These are phyloP conservation scores for Suillus plorans DNA, from an alignment of 768 basidiomycete species.

Conservation along the genomic window DNA sequence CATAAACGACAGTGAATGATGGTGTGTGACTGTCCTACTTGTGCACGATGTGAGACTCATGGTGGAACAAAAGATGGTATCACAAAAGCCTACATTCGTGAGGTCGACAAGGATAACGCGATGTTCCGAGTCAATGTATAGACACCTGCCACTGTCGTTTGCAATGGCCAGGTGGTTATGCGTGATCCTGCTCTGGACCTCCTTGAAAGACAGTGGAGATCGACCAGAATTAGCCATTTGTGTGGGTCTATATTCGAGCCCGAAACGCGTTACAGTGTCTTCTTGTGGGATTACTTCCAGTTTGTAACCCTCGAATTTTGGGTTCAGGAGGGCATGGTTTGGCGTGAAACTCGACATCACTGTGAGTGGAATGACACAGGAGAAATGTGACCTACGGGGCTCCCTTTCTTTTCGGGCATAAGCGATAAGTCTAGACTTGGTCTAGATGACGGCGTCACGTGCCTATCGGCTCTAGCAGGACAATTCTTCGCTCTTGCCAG, in stretches of 20 bases:
- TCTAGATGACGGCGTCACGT: neutral
- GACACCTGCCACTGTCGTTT: constrained; percentile 42
- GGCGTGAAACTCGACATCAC: constrained; percentile 41
- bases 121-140: constrained; percentile 68
- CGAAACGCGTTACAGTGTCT: constrained; percentile 49
- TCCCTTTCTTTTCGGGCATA: neutral
- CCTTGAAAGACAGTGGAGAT: constrained; percentile 69
- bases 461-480: neutral
- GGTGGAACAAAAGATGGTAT: neutral
- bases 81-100: constrained; percentile 48
- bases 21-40: constrained; percentile 55
- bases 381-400: neutral
- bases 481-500: neutral
- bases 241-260: constrained; percentile 45
- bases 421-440: neutral
- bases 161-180: constrained; percentile 76
- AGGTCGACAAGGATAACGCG: constrained; percentile 61
- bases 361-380: neutral
- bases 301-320: constrained; percentile 85
- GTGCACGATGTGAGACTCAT: constrained; percentile 11
- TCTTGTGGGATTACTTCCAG: constrained; percentile 62
- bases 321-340: constrained; percentile 62
- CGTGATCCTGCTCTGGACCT: constrained; percentile 80
- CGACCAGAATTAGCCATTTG: constrained; percentile 58
- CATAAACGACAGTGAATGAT: constrained; percentile 54